phyloP scores from a whole-genome alignment of 1,284 basidiomycete genomes.

The Mrakiaceae sp. region DNA sequence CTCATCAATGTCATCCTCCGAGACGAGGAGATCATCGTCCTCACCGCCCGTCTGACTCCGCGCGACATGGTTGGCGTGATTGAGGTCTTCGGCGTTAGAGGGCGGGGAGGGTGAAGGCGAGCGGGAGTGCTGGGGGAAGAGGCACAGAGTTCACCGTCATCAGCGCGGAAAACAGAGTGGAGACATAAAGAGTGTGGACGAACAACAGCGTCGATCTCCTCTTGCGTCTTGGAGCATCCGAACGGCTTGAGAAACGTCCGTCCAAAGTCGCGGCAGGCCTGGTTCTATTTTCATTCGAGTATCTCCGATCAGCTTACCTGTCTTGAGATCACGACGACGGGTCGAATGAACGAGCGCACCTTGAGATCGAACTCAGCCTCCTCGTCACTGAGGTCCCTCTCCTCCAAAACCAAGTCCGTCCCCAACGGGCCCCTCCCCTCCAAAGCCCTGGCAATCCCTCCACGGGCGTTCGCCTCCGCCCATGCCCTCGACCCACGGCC shows the following conservation, averaged over 20 bases:
- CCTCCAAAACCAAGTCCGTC: conserved; percentile 5
- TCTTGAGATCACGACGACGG: too few species aligned
- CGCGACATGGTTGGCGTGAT: neutral
- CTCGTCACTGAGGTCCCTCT: conserved; percentile 8
- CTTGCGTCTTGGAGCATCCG: conserved; percentile 3
- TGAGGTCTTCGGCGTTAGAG: conserved; percentile 8
- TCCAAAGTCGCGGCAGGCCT: conserved; percentile 1
- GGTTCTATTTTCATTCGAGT: neutral
- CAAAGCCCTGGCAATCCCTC: conserved; percentile 3
- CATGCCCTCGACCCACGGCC: neutral
- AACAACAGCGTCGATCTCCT: conserved; percentile 9
- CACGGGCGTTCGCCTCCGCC: conserved; percentile 3
- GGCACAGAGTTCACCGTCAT: neutral
- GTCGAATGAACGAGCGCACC: neutral
- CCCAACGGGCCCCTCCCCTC: conserved; percentile 8
- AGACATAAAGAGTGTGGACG: neutral
- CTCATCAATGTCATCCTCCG: neutral
- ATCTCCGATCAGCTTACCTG: too few species aligned
- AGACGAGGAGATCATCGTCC: neutral
- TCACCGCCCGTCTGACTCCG: neutral
- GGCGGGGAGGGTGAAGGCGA: conserved; percentile 4
- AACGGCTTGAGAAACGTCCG: conserved; percentile 2
- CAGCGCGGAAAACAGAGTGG: neutral
- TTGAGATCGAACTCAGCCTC: conserved; percentile 3
- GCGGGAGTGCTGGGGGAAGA: neutral